These are phyloP conservation scores for Fusarium neocosmosporiellum DNA, from an alignment of 2,329 filamentous ascomycete species.

Conservation along the genomic window DNA sequence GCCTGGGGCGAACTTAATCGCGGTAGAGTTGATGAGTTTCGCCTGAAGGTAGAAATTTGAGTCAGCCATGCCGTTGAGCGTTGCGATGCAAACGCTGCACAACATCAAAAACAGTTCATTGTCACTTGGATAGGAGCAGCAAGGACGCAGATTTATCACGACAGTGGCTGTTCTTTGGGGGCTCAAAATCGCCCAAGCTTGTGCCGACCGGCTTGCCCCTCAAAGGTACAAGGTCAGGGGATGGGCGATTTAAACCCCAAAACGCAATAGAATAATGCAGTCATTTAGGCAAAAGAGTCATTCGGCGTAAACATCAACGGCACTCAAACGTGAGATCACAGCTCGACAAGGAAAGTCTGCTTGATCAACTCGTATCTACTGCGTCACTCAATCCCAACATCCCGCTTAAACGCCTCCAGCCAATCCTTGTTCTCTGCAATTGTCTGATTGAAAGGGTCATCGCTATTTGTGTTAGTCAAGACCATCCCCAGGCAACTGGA, in stretches of 20 bases:
- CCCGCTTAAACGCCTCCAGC: slow-evolving; percentile 38
- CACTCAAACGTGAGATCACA: not conserved
- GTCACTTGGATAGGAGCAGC: not conserved
- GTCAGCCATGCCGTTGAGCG: not conserved
- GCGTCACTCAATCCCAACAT: slow-evolving; percentile 34
- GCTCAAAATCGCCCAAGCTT: not conserved
- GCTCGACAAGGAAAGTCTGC: not conserved
- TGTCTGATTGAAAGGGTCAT: slow-evolving; percentile 43
- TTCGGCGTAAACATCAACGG: not conserved
- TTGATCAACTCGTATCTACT: not conserved
- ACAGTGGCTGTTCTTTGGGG: not conserved
- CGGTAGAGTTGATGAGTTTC: not conserved
- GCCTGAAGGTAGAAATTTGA: not conserved
- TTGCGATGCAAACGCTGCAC: not conserved
- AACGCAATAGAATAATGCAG: not conserved
- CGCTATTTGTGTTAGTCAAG: slow-evolving; percentile 22
- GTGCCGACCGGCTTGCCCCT: not conserved
- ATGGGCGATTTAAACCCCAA: not conserved
- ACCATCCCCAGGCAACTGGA: fast-evolving
- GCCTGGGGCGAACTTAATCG: not conserved
- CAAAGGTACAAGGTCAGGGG: not conserved
- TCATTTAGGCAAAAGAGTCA: not conserved
- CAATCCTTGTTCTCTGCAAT: slow-evolving; percentile 41
- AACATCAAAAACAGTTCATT: not conserved
- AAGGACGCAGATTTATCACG: not conserved